Evolutionary conservation across 2,329 filamentous ascomycete genomes (phyloP).

Genomic region (Neofusicoccum umdonicola): DNA sequence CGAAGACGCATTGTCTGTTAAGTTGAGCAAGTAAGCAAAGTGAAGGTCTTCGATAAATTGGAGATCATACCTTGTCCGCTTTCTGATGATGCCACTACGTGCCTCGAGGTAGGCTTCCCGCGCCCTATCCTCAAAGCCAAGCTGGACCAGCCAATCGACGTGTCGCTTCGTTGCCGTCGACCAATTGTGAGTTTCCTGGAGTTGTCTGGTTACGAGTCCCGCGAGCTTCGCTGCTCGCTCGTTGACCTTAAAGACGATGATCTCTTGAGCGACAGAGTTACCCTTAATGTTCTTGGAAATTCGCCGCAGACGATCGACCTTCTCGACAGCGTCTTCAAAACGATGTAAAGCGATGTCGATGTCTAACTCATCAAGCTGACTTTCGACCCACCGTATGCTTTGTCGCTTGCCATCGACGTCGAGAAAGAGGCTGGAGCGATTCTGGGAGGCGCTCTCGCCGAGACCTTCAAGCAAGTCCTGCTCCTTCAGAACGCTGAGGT

Average conservation of each 20-base stretch:
- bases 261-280: constrained; percentile 83
- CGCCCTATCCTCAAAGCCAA: constrained; percentile 88
- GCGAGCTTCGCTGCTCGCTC: constrained; percentile 78
- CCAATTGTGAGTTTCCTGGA: constrained; percentile 75
- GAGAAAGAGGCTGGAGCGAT: constrained; percentile 72
- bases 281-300: constrained; percentile 78
- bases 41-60: background rate
- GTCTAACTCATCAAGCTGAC: constrained; percentile 91
- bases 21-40: constrained; percentile 23
- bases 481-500: constrained; percentile 74
- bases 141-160: constrained; percentile 76
- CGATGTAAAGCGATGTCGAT: constrained; percentile 91
- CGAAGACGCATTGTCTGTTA: constrained; percentile 84
- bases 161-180: constrained; percentile 75
- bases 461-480: constrained; percentile 75
- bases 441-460: constrained; percentile 66
- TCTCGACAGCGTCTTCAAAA: constrained; percentile 79
- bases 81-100: constrained; percentile 73
- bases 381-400: constrained; percentile 92
- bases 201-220: constrained; percentile 70
- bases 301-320: constrained; percentile 80
- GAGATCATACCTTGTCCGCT: constrained; percentile 69
- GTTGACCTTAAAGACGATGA: constrained; percentile 88
- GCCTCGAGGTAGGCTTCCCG: constrained; percentile 82
- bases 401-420: constrained; percentile 97